Base-by-base conservation (phyloP, 2,329 filamentous ascomycete species). In the Rhinocladiella similis region DNA sequence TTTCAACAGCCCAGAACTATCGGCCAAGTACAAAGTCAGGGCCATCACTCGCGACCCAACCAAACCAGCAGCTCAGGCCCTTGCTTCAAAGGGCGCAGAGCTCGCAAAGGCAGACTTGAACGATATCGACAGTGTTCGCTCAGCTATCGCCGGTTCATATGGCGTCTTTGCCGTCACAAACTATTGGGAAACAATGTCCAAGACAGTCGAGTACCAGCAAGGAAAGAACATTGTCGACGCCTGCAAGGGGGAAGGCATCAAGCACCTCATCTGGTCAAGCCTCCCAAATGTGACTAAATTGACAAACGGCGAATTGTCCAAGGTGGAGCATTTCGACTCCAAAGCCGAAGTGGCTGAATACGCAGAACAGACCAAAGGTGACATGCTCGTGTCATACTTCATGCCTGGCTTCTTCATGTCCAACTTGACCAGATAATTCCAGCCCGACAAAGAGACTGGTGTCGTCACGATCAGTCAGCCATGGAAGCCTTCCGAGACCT, bases 81-180 rank as follows among this genome's bases (percentile, higher is more conserved):
- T 73, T 7, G 59, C 60, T 7, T 59, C 61, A 6, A 57, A 63
- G 13, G 72, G 70, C 3, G 70, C 73, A 1, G 71, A 75, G 42
- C 54, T 70, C 14, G 63, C 68, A 5, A 48, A 74, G 10, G 61
- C 71, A 13, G 74, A 81, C 45, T 60, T 78, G 16, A 65, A 69
- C 45, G 69, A 75, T 57, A 66, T 67, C 18, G 59, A 64, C 5
- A 75, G 77, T 3, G 64, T 82, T 5, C 66, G 67, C 6, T 29
- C 61, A 13, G 79, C 78, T 1, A 63, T 82, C 22, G 61, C 65
- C 0, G 75, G 75, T 22, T 75, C 73, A 1, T 74, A 82, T 57
- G 77, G 77, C 1, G 73, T 81, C 25, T 83, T 82, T 66, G 64
- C 70, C 10, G 74, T 82, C 54, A 82, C 78, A 18, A 73, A 58